Percentiles rank a stretch among this genome's conserved stretches.
These are phyloP conservation scores for Mycena albidolilacea DNA, from an alignment of 768 basidiomycete genomes.

Conservation along the genomic window DNA sequence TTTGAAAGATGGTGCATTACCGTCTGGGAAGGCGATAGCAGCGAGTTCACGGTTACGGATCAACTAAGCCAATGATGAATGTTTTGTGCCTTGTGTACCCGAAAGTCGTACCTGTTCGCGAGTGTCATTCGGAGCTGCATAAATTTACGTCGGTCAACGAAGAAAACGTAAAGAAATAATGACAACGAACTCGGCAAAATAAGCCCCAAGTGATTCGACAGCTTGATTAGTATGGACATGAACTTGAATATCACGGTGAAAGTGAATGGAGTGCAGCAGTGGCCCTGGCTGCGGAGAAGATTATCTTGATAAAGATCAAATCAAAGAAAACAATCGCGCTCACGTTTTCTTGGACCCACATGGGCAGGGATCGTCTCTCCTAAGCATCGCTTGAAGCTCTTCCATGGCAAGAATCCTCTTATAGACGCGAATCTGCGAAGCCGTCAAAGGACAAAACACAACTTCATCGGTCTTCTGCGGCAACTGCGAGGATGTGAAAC, in stretches of 20 bases:
- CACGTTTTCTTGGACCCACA: constrained; percentile 78
- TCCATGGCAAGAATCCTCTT: constrained; percentile 75
- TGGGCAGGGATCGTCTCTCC: constrained; percentile 78
- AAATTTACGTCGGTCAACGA: constrained; percentile 1
- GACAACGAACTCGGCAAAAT: constrained; percentile 79
- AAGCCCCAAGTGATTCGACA: constrained; percentile 90
- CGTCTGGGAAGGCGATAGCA: constrained; percentile 73
- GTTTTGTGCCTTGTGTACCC: not conserved
- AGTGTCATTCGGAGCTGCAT: constrained; percentile 75
- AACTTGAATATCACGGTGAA: constrained; percentile 82
- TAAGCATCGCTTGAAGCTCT: constrained; percentile 79
- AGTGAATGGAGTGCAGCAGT: constrained; percentile 62
- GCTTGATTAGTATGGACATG: constrained; percentile 86
- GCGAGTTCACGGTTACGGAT: constrained; percentile 74
- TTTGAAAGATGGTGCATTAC: constrained; percentile 69
- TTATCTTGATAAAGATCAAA: constrained; percentile 18
- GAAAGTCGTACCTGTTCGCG: constrained; percentile 71
- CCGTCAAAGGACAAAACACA: constrained; percentile 92
- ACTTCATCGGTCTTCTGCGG: constrained; percentile 92
- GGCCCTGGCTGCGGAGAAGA: constrained; percentile 52
- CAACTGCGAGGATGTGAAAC: constrained; percentile 61
- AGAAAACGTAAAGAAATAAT: not conserved
- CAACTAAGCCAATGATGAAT: constrained; percentile 46
- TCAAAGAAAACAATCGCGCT: constrained; percentile 38
- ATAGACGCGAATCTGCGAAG: constrained; percentile 80